Evolutionary conservation across 177 flowering plant species (phyloP).

Genomic region (Vitis hybrid): DNA sequence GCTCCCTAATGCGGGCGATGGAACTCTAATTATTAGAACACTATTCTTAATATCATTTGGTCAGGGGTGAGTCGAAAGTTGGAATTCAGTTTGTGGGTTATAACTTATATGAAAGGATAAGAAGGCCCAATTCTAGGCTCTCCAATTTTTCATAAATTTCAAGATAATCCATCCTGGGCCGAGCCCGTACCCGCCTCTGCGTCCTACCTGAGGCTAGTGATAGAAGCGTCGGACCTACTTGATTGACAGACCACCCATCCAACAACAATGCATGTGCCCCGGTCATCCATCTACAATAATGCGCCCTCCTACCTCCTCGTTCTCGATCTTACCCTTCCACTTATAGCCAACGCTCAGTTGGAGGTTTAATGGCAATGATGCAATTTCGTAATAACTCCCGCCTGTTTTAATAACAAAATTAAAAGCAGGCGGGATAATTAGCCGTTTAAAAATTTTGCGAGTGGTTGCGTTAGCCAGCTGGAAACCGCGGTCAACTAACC

Average conservation of each 20-base stretch:
- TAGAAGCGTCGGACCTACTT: background rate
- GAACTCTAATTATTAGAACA: no score
- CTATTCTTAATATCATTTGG: no score
- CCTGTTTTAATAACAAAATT: background rate
- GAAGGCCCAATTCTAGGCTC: no score
- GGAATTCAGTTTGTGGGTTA: no score
- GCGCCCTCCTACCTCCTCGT: background rate
- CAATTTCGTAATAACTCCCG: background rate
- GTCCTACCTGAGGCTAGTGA: background rate
- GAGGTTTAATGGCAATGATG: background rate
- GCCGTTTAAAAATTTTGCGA: background rate
- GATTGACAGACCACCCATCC: background rate
- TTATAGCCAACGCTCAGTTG: background rate
- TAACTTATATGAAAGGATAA: no score
- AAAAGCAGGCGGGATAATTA: background rate
- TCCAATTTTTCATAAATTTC: no score
- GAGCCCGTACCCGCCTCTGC: no score
- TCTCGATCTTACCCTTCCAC: background rate
- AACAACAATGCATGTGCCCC: background rate
- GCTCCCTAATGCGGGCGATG: no score
- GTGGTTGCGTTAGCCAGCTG: background rate
- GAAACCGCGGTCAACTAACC: slow-evolving; percentile 2
- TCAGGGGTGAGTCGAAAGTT: no score
- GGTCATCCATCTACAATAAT: background rate
- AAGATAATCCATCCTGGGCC: no score